Evolutionary conservation across 176 grass and related monocot species (phyloP).

Genomic region (Lolium perenne): DNA sequence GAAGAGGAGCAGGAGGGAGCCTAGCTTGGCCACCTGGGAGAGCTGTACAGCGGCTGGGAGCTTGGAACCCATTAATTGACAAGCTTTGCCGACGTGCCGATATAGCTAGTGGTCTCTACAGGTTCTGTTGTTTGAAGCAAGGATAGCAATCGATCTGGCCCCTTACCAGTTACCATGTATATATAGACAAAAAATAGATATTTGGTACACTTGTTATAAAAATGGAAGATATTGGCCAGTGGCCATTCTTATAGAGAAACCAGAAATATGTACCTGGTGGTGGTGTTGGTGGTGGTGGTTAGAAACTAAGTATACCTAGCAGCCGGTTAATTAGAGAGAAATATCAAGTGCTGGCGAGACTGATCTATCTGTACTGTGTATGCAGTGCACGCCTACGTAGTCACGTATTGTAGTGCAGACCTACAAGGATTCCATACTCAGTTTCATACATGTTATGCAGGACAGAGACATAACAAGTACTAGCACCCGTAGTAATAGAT

Average conservation of each 20-base stretch:
- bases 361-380: background rate
- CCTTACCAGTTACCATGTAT: background rate
- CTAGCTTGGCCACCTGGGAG: conserved; percentile 22
- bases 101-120: background rate
- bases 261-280: no score
- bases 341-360: background rate
- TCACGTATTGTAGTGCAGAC: background rate
- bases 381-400: background rate
- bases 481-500: background rate
- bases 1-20: conserved; percentile 10
- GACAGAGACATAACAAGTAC: background rate
- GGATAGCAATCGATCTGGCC: background rate
- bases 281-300: no score
- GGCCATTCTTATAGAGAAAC: background rate
- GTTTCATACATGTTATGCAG: background rate
- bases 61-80: background rate
- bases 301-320: no score
- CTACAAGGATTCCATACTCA: background rate
- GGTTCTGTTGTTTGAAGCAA: background rate
- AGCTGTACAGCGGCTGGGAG: background rate
- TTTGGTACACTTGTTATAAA: background rate
- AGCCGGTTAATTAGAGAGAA: background rate
- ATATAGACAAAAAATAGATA: conserved; percentile 10
- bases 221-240: background rate
- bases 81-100: background rate